Conservation (phyloP, 2,329 filamentous ascomycete species). For the Aspergillus aculeatinus region DNA sequence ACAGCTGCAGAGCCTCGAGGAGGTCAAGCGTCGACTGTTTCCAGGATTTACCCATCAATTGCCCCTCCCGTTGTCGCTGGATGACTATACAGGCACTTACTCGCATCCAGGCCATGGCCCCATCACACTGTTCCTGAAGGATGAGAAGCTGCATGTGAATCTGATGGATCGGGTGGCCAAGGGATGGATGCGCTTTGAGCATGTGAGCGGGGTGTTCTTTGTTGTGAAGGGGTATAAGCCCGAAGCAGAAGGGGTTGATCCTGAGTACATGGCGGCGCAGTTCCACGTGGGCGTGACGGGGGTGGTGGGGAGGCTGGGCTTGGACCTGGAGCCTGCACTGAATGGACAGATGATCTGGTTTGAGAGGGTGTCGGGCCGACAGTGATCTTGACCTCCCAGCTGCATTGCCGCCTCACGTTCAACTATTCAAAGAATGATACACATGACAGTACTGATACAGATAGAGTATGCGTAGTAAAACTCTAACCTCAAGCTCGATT, state of each 20-base stretch:
- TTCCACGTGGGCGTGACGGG: constrained; percentile 18
- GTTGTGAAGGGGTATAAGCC: constrained; percentile 10
- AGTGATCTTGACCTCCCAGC: too few species aligned
- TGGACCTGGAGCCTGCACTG: constrained; percentile 17
- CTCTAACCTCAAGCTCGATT: too few species aligned
- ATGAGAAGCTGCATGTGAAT: constrained; percentile 12
- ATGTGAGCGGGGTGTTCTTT: constrained; percentile 24
- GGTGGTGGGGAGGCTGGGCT: constrained; percentile 6
- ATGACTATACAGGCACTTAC: constrained; percentile 21
- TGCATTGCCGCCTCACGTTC: too few species aligned
- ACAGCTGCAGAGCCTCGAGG: background rate
- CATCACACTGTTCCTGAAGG: constrained; percentile 6
- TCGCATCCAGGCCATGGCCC: constrained; percentile 9
- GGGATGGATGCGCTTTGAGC: constrained; percentile 9
- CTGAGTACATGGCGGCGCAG: constrained; percentile 6
- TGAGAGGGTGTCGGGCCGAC: background rate
- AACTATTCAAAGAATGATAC: too few species aligned
- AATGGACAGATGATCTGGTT: constrained; percentile 21
- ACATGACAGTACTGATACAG: too few species aligned
- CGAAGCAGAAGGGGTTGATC: background rate
- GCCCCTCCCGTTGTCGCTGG: constrained; percentile 14
- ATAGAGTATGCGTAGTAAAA: too few species aligned
- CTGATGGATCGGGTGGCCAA: constrained; percentile 14
- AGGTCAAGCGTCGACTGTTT: constrained; percentile 13
- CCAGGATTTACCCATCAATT: constrained; percentile 10